phyloP scores from a whole-genome alignment of 192 early-diverging fungal genomes.

The Backusella parvicylindrica region DNA sequence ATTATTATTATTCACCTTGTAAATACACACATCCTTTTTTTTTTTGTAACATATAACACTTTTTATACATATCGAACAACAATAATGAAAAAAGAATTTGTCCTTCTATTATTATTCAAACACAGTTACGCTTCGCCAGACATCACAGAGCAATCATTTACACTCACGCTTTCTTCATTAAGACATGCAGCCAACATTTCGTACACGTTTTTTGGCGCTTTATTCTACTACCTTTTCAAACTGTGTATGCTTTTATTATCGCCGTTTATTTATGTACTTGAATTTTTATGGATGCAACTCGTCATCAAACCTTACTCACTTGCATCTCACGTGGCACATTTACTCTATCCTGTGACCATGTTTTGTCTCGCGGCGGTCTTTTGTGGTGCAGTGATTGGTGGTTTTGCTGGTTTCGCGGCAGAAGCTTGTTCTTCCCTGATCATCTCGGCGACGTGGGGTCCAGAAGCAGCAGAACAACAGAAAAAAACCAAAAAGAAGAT shows the following conservation, averaged over 20 bases:
- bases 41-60: background rate
- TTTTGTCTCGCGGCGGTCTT: constrained; percentile 24
- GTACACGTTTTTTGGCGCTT: background rate
- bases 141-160: background rate
- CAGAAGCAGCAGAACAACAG: background rate
- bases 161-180: background rate
- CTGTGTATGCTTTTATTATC: background rate
- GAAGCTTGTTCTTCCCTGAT: constrained; percentile 24
- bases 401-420: constrained; percentile 27
- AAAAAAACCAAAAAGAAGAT: background rate
- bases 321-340: constrained; percentile 17
- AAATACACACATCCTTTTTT: background rate
- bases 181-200: background rate
- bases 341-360: constrained; percentile 25
- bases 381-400: constrained; percentile 31
- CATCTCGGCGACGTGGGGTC: constrained; percentile 28
- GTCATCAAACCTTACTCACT: background rate
- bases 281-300: background rate
- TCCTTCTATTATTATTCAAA: background rate
- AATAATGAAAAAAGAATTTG: background rate
- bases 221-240: background rate
- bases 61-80: no score
- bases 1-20: background rate
- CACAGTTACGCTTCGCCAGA: background rate
- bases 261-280: background rate